Base-by-base conservation (phyloP, 1,284 basidiomycete species). In the Ceratobasidium theobromae region DNA sequence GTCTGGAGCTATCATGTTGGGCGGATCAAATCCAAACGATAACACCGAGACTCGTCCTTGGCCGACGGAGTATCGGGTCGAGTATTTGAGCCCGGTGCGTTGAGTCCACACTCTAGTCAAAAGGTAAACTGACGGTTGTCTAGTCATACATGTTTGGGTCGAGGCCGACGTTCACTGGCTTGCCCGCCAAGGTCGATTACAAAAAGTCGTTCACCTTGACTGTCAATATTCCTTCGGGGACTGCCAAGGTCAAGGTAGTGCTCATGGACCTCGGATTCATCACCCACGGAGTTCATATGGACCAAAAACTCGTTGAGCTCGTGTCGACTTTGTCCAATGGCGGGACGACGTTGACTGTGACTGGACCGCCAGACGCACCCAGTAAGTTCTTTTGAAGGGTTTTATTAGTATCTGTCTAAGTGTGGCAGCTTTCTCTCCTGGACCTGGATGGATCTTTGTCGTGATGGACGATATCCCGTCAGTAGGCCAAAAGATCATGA, bases 381-480 rank as follows among this genome's bases (percentile, higher is more conserved):
- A 32, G 27, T 52, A n/a, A 12, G 23, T 16, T 30, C 25, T 4
- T 18, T 43, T 43, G 16, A 4, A n/a, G 40, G 40, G 4, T 6
- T 43, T 43, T 43, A 43, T 14, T n/a, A 6, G n/a, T 9, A 52
- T 12, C 16, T 43, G 4, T n/a, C 40, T 5, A 5, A 5, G 14
- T 18, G n/a, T 27, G 12, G 1, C 32, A 52, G 49, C 76, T 30
- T 72, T 77, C 33, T 72, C 86, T 40, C 94, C 94, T 8, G 94
- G 94, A 16, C 92, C 93, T 2, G 88, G 86, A 1, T 81, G 93
- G 70, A 71, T 95, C 67, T 95, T 86, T 74, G 87, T 95, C 70
- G 86, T 85, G 41, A 79, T 93, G 71, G 80, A 89, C 70, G 93
- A 92, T 54, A 85, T 96, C 21, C 94, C 94, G 0, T 88, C 86